Base-by-base conservation (phyloP, 768 basidiomycete genomes). In the Mycena rosella region DNA sequence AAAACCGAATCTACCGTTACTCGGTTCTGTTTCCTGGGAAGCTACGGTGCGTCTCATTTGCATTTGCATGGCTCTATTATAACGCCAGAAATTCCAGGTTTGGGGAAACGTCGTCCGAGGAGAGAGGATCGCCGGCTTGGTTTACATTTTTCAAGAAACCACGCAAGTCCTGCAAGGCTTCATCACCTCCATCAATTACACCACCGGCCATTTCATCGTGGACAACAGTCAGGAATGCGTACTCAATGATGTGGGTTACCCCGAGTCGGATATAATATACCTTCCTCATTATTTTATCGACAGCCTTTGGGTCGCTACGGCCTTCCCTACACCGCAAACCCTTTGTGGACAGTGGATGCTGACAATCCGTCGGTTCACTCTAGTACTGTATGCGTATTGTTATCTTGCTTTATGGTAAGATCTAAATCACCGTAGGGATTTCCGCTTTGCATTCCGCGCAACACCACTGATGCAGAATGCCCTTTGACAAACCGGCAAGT, bases 361-460 rank as follows among this genome's bases (percentile, higher is more conserved):
- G 65, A 66, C 27, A 54, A 54, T 13, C 57, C 58, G 9, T 66
- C 65, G 17, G 36, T 66, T 15, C 58, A 17, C 27, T 8, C 65
- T 15, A 32, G 27, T 11, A 66, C 65, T 7, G 60, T 61, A 45
- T 30, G 45, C 38, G 18, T 15, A 34, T 48, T n/a, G 20, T 36
- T 9, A n/a, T 3, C 20, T 13, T 13, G 6, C 42, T n/a, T 20
- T 20, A 44, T n/a, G 5, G 10, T 44, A 13, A 2, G 20, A 5
- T 5, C 5, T 20, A 44, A 44, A 44, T 44, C 10, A 10, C 20
- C 6, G 10, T 20, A 44, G 42, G 51, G 47, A 5, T 48, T 48
- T 48, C 47, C 72, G 60, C 5, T 66, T 55, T 62, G 57, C 72
- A 40, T 74, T 71, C 63, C 63, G 20, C 63, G 63, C 8, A 65